Evolutionary conservation across 129 eudicot genomes (phyloP).

Genomic region (Artemisia tridentata): DNA sequence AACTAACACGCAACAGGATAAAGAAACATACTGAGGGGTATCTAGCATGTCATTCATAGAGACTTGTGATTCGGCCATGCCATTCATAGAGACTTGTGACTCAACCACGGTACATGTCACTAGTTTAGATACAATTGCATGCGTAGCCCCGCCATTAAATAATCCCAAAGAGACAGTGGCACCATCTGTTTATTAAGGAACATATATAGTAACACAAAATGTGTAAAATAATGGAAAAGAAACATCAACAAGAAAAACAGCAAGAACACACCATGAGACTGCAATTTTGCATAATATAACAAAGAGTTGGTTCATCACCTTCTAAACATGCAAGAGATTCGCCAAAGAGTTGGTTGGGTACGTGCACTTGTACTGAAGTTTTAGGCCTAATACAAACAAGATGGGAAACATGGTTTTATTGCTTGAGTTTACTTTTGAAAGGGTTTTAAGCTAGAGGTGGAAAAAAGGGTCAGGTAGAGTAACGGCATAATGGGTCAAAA

Average conservation of each 20-base stretch:
- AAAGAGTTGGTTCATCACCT: constrained; percentile 45
- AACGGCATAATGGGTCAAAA: not conserved
- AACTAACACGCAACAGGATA: too few relatives aligned
- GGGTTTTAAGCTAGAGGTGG: not conserved
- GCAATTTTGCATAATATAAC: too few relatives aligned
- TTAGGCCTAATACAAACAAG: constrained; percentile 52
- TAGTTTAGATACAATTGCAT: constrained; percentile 74
- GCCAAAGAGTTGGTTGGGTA: constrained; percentile 76
- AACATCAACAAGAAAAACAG: not conserved
- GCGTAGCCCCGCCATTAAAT: constrained; percentile 69
- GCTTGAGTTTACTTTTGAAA: not conserved
- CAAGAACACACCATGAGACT: not conserved
- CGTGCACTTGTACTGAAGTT: constrained; percentile 64
- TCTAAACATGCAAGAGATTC: constrained; percentile 65
- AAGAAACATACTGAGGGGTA: constrained; percentile 75
- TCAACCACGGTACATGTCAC: constrained; percentile 88
- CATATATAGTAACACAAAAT: constrained; percentile 6
- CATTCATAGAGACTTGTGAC: constrained; percentile 62
- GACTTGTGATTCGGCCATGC: constrained; percentile 62
- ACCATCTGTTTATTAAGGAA: constrained; percentile 53
- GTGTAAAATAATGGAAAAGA: not conserved
- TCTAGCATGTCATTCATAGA: constrained; percentile 66
- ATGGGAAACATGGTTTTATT: constrained; percentile 8
- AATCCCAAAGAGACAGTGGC: constrained; percentile 67
- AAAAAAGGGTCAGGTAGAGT: not conserved